Evolutionary conservation across 441 rosid species (phyloP).

Genomic region (Eutrema salsugineum): DNA sequence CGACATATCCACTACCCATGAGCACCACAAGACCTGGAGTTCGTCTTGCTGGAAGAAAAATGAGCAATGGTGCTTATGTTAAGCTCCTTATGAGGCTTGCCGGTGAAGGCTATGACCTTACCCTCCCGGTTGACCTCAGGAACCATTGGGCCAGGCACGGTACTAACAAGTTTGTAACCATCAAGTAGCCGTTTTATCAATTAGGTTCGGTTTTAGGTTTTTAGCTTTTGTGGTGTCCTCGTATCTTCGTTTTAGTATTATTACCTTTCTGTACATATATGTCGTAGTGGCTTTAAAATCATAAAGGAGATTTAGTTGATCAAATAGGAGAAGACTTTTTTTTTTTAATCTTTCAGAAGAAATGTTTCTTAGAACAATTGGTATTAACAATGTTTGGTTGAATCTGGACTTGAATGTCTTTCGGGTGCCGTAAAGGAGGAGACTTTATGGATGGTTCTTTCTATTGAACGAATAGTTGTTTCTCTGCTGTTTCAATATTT

Average conservation of each 20-base stretch:
- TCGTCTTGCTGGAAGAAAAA: slow-evolving; percentile 68
- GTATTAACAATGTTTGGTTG: background rate
- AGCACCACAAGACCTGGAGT: slow-evolving; percentile 45
- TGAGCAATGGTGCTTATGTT: slow-evolving; percentile 64
- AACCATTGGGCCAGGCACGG: slow-evolving; percentile 71
- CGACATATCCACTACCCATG: slow-evolving; percentile 59
- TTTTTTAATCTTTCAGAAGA: background rate
- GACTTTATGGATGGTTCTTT: background rate
- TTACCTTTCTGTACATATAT: background rate
- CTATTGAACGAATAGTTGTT: background rate
- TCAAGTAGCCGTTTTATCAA: slow-evolving; percentile 30
- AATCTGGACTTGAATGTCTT: background rate
- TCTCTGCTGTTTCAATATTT: background rate
- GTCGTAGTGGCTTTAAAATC: background rate
- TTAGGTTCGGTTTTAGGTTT: background rate
- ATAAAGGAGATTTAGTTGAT: background rate
- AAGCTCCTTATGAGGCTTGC: slow-evolving; percentile 55
- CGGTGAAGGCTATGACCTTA: slow-evolving; percentile 53
- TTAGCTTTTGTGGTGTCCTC: slow-evolving; percentile 10
- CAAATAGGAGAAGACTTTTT: background rate
- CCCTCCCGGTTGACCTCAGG: slow-evolving; percentile 58
- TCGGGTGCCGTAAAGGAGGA: background rate
- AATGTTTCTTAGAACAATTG: background rate
- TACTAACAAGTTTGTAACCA: slow-evolving; percentile 64
- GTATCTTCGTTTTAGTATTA: background rate